Evolutionary conservation across 257 asterid genomes (phyloP).

Genomic region (Gentiana straminea): DNA sequence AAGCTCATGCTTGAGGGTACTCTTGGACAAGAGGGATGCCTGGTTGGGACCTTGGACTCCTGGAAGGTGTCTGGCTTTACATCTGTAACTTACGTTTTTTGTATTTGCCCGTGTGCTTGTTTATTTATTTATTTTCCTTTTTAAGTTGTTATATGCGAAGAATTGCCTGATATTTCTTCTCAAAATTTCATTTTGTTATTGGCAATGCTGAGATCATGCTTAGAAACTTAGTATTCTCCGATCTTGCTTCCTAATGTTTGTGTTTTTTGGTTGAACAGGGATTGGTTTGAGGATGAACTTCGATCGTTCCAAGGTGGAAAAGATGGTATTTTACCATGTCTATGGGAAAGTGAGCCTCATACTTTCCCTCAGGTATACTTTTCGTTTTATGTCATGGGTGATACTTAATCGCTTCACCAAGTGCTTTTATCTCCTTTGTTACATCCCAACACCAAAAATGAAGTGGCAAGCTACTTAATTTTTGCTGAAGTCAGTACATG

Average conservation of each 20-base stretch:
- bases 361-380: constrained; percentile 91
- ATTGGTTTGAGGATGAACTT: constrained; percentile 96
- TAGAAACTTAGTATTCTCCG: background rate
- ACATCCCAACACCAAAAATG: too few species aligned
- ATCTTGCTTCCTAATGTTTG: background rate
- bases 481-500: too few species aligned
- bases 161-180: constrained; percentile 11
- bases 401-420: too few species aligned
- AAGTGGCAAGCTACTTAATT: too few species aligned
- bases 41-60: constrained; percentile 99
- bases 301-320: constrained; percentile 96
- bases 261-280: constrained; percentile 38
- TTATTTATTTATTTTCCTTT: too few species aligned
- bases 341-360: constrained; percentile 88
- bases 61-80: constrained; percentile 57
- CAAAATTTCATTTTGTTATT: background rate
- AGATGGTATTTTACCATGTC: constrained; percentile 89
- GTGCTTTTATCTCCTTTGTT: too few species aligned
- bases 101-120: too few species aligned
- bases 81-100: constrained; percentile 1
- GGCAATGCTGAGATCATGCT: background rate
- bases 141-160: too few species aligned
- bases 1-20: constrained; percentile 86
- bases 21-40: constrained; percentile 95
- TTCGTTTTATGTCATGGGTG: background rate